phyloP scores from a whole-genome alignment of 2,329 filamentous ascomycete genomes.

The Balansia obtecta region DNA sequence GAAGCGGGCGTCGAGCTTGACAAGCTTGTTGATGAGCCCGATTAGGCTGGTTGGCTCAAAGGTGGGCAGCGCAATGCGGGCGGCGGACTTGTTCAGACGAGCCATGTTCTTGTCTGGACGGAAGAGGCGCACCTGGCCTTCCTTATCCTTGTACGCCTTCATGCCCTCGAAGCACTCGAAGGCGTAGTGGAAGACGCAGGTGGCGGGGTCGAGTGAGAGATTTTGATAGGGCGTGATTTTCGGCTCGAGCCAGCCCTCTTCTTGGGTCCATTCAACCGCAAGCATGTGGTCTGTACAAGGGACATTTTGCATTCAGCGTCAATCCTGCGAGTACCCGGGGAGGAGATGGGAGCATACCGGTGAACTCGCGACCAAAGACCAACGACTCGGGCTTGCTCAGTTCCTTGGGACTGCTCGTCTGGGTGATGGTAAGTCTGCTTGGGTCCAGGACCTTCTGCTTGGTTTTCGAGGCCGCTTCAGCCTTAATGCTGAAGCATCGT shows the following conservation, averaged over 20 bases:
- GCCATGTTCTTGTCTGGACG: slow-evolving; percentile 94
- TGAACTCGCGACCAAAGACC: slow-evolving; percentile 83
- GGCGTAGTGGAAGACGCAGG: slow-evolving; percentile 96
- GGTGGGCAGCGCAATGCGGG: slow-evolving; percentile 84
- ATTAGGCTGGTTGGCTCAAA: slow-evolving; percentile 66
- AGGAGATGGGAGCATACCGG: slow-evolving; percentile 39
- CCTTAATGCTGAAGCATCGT: slow-evolving; percentile 39
- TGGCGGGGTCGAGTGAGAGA: slow-evolving; percentile 88
- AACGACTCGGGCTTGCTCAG: slow-evolving; percentile 67
- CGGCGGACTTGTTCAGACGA: slow-evolving; percentile 80
- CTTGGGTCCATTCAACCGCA: slow-evolving; percentile 80
- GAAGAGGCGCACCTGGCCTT: slow-evolving; percentile 74
- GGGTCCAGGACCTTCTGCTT: slow-evolving; percentile 61
- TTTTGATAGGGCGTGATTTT: slow-evolving; percentile 91
- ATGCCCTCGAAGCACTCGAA: slow-evolving; percentile 98
- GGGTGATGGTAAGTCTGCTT: slow-evolving; percentile 61
- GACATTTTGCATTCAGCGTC: background rate
- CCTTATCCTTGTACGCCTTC: slow-evolving; percentile 92
- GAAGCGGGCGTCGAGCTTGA: slow-evolving; percentile 73
- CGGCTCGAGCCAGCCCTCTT: slow-evolving; percentile 71
- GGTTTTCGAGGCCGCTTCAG: slow-evolving; percentile 32
- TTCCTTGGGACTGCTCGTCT: slow-evolving; percentile 63
- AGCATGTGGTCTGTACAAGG: slow-evolving; percentile 81
- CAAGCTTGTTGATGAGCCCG: slow-evolving; percentile 69
- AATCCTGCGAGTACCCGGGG: background rate